Base-by-base conservation (phyloP, 2,329 filamentous ascomycete genomes). In the Calonectria montana region DNA sequence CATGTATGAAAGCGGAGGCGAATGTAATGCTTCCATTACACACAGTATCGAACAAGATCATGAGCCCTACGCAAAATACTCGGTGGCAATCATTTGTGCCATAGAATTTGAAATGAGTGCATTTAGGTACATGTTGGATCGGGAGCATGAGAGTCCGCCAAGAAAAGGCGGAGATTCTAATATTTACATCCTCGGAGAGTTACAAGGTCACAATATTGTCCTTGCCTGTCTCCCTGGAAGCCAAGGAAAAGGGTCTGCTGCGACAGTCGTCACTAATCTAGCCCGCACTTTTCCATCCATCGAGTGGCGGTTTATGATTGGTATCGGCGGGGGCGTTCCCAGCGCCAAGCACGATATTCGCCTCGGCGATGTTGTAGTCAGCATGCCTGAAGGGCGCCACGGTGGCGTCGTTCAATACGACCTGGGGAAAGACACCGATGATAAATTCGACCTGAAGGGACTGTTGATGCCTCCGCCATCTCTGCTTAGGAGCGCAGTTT, bases 331-430 rank as follows among this genome's bases (percentile, higher is more conserved):
- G 0, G 80, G 79, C 0, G 74, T 78, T 1, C 72, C 69, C 2
- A 65, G 65, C n/a, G 12, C 50, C 0, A 71, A 50, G 13, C 69
- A 80, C 31, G 81, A 84, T 21, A 79, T 84, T 3, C 78, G 82
- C 15, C 65, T 79, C 2, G 77, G 77, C 4, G 76, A 79, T 45
- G 69, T 79, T 0, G 77, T 77, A 1, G 71, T 79, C 9, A 75
- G 75, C 61, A 71, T 65, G 61, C 66, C 65, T 4, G 39, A 55
- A 9, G 62, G 70, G 2, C 59, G 68, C 0, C 41, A 73, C 13
- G 72, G 76, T 8, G 75, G 74, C 8, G 76, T 79, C 2, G 67
- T 77, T 6, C 73, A 79, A 21, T 77, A 79, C 41, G 75, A 77
- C 43, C 71, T 67, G 15, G 76, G 74, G 2, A 64, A 77, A 68